Evolutionary conservation across 805 yeast genomes (phyloP).

Genomic region (Metschnikowia reukaufii): DNA sequence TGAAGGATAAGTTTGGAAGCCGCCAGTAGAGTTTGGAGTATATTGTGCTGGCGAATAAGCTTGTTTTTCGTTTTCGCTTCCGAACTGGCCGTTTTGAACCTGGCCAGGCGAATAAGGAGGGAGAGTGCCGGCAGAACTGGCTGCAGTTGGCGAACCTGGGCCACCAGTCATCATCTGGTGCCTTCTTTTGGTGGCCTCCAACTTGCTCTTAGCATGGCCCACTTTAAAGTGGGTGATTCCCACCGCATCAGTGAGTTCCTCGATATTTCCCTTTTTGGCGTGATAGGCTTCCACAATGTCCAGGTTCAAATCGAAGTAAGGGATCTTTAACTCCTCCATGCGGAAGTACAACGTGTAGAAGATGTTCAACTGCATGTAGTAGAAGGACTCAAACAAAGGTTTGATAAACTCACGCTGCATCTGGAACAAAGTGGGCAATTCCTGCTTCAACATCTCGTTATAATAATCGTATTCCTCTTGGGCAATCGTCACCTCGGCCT

Average conservation of each 20-base stretch:
- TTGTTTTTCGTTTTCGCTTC: conserved; percentile 17
- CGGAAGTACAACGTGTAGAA: conserved; percentile 88
- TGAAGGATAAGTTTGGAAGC: conserved; percentile 15
- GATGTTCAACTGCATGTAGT: conserved; percentile 96
- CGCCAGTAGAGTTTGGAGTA: conserved; percentile 11
- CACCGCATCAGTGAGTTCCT: conserved; percentile 84
- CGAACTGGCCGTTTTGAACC: conserved; percentile 17
- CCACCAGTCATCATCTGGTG: conserved; percentile 50
- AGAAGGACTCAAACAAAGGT: conserved; percentile 91
- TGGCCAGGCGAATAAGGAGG: conserved; percentile 41
- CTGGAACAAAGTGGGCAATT: conserved; percentile 82
- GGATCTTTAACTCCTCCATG: conserved; percentile 96
- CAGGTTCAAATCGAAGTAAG: conserved; percentile 83
- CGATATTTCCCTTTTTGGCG: conserved; percentile 84
- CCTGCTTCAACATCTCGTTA: conserved; percentile 90
- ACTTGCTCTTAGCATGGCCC: conserved; percentile 81
- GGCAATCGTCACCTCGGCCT: conserved; percentile 86
- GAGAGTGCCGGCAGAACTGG: conserved; percentile 26
- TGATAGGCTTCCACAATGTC: conserved; percentile 81
- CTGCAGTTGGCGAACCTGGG: conserved; percentile 23
- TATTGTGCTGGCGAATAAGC: conserved; percentile 6
- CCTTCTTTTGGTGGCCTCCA: conserved; percentile 79
- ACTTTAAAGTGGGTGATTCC: conserved; percentile 88
- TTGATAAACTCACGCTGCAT: conserved; percentile 90
- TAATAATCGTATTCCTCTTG: conserved; percentile 95